Conservation (phyloP, 73 alveolate species). For the Symbiodinium natans region DNA sequence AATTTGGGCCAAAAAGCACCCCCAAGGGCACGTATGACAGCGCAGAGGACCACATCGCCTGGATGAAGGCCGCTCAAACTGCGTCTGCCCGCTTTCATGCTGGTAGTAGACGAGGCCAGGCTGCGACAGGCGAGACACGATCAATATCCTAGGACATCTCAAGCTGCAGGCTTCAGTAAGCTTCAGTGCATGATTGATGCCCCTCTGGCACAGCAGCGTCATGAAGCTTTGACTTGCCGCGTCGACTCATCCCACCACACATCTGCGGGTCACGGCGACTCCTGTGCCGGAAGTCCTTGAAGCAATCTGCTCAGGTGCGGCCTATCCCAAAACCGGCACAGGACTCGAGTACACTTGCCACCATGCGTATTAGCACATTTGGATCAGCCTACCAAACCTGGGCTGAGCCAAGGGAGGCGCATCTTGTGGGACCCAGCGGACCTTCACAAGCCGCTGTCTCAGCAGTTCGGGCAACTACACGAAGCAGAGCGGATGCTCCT, state of each 20-base stretch:
- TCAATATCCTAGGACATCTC: no score
- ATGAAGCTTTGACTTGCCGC: not conserved
- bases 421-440: not conserved
- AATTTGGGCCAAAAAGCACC: no score
- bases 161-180: no score
- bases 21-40: no score
- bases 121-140: conserved; percentile 13
- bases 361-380: not conserved
- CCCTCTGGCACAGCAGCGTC: not conserved
- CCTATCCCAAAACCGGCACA: not conserved
- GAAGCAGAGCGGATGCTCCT: not conserved
- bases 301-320: not conserved
- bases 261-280: not conserved
- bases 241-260: not conserved
- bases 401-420: conserved; percentile 1
- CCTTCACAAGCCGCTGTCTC: not conserved
- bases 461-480: not conserved
- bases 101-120: conserved; percentile 93
- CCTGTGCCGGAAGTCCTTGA: not conserved
- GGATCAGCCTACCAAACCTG: not conserved
- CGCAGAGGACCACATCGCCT: no score
- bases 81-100: conserved; percentile 92
- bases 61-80: conserved; percentile 67
- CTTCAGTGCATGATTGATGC: no score
- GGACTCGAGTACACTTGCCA: conserved; percentile 1